Conservation (phyloP, 257 asterid species). For the Perilla frutescens region DNA sequence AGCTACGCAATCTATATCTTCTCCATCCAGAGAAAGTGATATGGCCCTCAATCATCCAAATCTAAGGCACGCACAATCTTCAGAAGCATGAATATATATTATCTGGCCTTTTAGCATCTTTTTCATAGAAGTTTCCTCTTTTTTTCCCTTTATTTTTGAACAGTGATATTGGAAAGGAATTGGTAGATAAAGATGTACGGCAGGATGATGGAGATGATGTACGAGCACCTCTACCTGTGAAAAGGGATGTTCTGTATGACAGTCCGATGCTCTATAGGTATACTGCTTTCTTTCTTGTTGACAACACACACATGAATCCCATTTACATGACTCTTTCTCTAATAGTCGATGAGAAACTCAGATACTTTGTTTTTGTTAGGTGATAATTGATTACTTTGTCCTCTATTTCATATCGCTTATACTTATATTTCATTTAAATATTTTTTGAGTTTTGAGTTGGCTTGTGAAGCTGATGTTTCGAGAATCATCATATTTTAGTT, state of each 20-base stretch:
- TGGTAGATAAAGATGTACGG: slow-evolving; percentile 41
- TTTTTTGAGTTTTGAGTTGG: slow-evolving; percentile 24
- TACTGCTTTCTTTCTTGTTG: slow-evolving; percentile 35
- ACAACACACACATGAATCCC: slow-evolving; percentile 13
- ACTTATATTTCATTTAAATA: neutral
- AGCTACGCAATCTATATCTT: slow-evolving; percentile 42
- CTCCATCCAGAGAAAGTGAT: slow-evolving; percentile 56
- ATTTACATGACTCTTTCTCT: neutral
- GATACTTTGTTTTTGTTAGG: neutral
- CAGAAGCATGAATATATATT: slow-evolving; percentile 15
- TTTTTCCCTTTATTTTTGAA: slow-evolving; percentile 20
- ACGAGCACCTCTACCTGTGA: slow-evolving; percentile 92
- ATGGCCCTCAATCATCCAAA: slow-evolving; percentile 49
- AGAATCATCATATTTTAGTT: slow-evolving; percentile 1
- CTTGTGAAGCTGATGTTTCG: slow-evolving; percentile 15
- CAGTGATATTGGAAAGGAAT: slow-evolving; percentile 57
- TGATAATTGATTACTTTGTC: neutral
- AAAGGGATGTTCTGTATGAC: slow-evolving; percentile 88
- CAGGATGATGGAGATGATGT: slow-evolving; percentile 62
- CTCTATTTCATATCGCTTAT: neutral
- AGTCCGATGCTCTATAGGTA: slow-evolving; percentile 63
- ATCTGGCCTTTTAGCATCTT: slow-evolving; percentile 27
- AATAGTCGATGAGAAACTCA: slow-evolving; percentile 6
- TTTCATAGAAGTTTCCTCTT: neutral
- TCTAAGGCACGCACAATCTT: slow-evolving; percentile 53